Conservation (phyloP, 441 rosid species). For the Erodium texanum region DNA sequence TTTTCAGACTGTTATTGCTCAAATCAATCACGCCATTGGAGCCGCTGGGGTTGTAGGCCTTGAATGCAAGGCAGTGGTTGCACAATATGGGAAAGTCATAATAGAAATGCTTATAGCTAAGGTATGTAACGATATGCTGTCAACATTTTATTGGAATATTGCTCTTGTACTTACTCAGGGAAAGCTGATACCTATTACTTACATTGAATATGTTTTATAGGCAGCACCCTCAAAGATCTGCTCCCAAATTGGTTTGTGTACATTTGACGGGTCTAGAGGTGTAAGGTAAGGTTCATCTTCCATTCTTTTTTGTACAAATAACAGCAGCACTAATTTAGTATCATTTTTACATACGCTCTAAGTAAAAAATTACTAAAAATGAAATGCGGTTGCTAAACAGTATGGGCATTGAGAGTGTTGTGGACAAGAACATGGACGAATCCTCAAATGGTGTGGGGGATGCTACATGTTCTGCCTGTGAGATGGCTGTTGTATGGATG, state of each 20-base stretch:
- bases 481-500: slow-evolving; percentile 32
- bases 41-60: slow-evolving; percentile 57
- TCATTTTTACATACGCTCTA: too few species aligned
- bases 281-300: slow-evolving; percentile 33
- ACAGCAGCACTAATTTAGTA: too few species aligned
- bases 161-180: too few species aligned
- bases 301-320: background rate
- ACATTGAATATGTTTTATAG: slow-evolving; percentile 17
- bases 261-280: slow-evolving; percentile 41
- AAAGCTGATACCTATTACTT: too few species aligned
- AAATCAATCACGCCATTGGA: slow-evolving; percentile 73
- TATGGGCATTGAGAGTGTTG: slow-evolving; percentile 38
- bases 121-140: slow-evolving; percentile 16
- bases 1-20: slow-evolving; percentile 49
- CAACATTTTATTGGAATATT: too few species aligned
- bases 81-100: slow-evolving; percentile 57
- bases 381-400: slow-evolving; percentile 17
- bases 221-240: slow-evolving; percentile 46
- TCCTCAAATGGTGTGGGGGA: slow-evolving; percentile 28
- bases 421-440: slow-evolving; percentile 27
- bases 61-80: slow-evolving; percentile 60
- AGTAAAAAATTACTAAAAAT: too few species aligned
- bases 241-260: slow-evolving; percentile 47
- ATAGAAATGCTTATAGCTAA: slow-evolving; percentile 62
- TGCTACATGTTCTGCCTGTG: slow-evolving; percentile 27